Base-by-base conservation (phyloP, 192 early-diverging fungal species). In the Coemansia javaensis region DNA sequence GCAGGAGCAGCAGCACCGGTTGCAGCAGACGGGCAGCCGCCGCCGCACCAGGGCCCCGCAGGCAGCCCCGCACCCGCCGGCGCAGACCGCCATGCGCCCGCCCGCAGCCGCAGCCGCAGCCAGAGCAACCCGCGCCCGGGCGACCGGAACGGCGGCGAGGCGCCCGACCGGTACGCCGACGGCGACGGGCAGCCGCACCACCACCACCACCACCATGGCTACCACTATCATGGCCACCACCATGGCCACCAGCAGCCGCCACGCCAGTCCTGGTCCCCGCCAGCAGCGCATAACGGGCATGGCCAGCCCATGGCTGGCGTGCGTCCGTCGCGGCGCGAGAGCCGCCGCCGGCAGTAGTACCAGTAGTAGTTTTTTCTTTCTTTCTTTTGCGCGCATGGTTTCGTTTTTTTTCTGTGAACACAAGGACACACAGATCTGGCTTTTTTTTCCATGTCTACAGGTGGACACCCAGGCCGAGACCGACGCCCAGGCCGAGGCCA, bases 271-370 rank as follows among this genome's bases (percentile, higher is more conserved):
- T 55, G 51, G 12, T 45, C 54, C 30, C 46, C 66, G 43, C 49
- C 51, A n/a, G n/a, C n/a, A n/a, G n/a, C 28, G 15, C 42, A 35
- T 32, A 60, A 60, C 32, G 47, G 56, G 7, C 53, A 51, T 39
- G 59, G 51, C 34, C 60, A 63, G 32, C 42, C 54, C 12, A 48
- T 25, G 13, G 42, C 52, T 12, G 40, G 60, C 10, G 32, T 58
- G n/a, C 56, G 58, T 15, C 68, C 68, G 20, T 71, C 68, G 7
- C 68, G 68, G 4, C 56, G 52, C 33, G 56, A 71, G 18, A 71
- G 68, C 31, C 55, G 68, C 18, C 46, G 56, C 10, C 68, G 63
- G 46, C 52, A 66, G 36, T 66, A 66, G 36, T 12, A 31, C 28
- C 7, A 15, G 15, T 23, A 20, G 11, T 40, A 0, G 36, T 37